Base-by-base conservation (phyloP, 2,329 filamentous ascomycete genomes). In the Diaporthe sp. region DNA sequence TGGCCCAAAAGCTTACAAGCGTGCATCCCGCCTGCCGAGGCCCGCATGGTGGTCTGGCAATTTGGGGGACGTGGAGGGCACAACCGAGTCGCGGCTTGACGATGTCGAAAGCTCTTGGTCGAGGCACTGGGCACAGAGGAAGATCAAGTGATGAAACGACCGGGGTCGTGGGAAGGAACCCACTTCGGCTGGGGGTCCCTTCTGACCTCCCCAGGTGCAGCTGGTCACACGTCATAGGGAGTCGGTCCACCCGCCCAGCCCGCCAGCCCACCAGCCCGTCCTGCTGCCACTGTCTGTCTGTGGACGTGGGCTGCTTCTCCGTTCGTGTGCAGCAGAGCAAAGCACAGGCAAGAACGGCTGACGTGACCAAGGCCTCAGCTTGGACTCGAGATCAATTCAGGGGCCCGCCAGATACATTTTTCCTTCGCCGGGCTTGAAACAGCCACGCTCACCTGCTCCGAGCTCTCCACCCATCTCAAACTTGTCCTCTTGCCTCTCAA, bases 81-180 rank as follows among this genome's bases (percentile, higher is more conserved):
- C 34, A 25, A 68, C 47, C 63, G 63, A 39, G 63, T 53, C 63
- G 47, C 63, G 61, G 47, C 31, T 53, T 28, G 65, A 53, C 47
- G 34, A 68, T 42, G 31, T 39, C 47, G 65, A 28, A 13, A 22
- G 28, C 34, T 63, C 13, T 44, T 17, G 25, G 47, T 13, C 20
- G 63, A 51, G 22, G 63, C 63, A 53, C 42, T 47, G 60, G 53
- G 25, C 53, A 37, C 39, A 34, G 10, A 55, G 22, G 34, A 70
- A 55, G 65, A 42, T 70, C 65, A 70, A 70, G 65, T 70, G 65
- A 55, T 70, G 65, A 70, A 70, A 70, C 65, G 65, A 70, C 65
- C 65, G 49, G 65, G 65, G 65, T 25, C 20, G 7, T 42, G 49
- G 22, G 31, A 53, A 53, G 44, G 47, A 53, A 53, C 65, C 65